phyloP scores from a whole-genome alignment of 2,329 filamentous ascomycete species.

The Cladosporium colombiae region DNA sequence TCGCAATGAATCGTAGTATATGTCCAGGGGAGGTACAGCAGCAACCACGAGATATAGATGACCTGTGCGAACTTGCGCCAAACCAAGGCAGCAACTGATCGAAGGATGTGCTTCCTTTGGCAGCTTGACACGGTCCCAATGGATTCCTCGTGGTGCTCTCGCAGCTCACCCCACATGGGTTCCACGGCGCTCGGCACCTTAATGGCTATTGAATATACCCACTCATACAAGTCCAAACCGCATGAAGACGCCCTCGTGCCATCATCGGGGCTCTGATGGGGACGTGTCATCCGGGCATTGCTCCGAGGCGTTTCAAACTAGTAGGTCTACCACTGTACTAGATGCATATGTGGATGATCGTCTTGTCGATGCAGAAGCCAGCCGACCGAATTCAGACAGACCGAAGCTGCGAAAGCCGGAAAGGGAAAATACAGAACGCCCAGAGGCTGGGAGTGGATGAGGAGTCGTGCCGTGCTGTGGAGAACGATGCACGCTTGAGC shows the following conservation, averaged over 20 bases:
- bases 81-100: not conserved
- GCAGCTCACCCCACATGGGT: not conserved
- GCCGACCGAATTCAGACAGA: not conserved
- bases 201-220: not conserved
- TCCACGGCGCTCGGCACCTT: not conserved
- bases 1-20: not conserved
- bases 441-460: slow-evolving; percentile 1
- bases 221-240: not conserved
- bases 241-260: not conserved
- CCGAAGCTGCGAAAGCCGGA: not conserved
- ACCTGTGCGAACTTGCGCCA: not conserved
- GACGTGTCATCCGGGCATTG: not conserved
- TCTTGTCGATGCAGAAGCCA: not conserved
- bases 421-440: not conserved
- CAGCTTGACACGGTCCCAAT: not conserved
- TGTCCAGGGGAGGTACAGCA: not conserved
- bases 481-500: slow-evolving; percentile 1
- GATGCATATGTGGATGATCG: not conserved
- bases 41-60: not conserved
- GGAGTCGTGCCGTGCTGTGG: not conserved
- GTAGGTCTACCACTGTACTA: not conserved
- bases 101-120: not conserved
- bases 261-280: not conserved
- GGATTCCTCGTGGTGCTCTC: not conserved
- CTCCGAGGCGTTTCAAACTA: too few relatives aligned